Evolutionary conservation across 441 rosid species (phyloP).

Genomic region (Raphanus hybrid): DNA sequence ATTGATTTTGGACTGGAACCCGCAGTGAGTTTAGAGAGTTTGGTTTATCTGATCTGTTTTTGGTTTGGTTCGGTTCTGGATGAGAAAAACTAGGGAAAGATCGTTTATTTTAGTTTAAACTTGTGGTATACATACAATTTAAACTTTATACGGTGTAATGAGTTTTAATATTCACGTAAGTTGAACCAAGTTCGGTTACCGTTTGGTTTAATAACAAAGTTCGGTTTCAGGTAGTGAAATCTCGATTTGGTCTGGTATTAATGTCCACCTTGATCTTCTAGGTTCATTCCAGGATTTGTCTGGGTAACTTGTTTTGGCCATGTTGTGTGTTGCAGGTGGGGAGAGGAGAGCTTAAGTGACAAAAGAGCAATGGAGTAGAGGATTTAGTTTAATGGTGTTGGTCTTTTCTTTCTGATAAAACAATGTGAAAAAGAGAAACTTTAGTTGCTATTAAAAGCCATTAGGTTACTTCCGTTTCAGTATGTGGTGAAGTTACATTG

Average conservation of each 20-base stretch:
- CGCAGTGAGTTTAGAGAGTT: neutral
- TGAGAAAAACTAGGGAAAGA: neutral
- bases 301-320: no score
- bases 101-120: neutral
- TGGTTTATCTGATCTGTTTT: slow-evolving; percentile 5
- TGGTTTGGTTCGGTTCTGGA: neutral
- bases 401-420: slow-evolving; percentile 16
- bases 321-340: slow-evolving; percentile 19
- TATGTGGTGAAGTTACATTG: neutral
- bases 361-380: slow-evolving; percentile 14
- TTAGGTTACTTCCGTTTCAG: neutral
- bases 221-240: no score
- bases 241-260: no score
- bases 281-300: no score
- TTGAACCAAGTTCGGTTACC: neutral
- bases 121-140: neutral
- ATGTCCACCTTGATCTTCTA: no score
- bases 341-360: neutral
- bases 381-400: neutral
- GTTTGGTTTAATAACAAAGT: no score
- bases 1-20: neutral
- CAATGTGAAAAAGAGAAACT: slow-evolving; percentile 22
- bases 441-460: slow-evolving; percentile 7
- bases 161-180: neutral
- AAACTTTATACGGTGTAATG: neutral